Evolutionary conservation across 345 rosid species (phyloP), one percentile per base, ranked within the genome.

Genomic region (Stellera chamaejasme): DNA sequence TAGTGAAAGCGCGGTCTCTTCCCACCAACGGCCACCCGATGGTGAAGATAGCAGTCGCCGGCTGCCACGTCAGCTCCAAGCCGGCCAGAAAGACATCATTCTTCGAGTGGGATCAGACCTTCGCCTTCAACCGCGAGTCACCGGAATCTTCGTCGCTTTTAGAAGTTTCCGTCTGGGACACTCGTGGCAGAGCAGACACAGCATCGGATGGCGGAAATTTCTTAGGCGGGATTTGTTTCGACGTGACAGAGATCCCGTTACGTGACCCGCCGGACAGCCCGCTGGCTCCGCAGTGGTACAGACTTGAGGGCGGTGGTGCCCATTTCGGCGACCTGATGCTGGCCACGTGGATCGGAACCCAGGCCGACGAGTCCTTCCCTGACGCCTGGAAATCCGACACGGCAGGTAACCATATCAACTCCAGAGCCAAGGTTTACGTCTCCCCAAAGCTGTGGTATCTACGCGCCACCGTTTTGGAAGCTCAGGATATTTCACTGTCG

Each of bases 211-310:
- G 66, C 1, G 52, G 62, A 6, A 70, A 65, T 19, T 85, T 84
- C 74, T 70, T 88, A 1, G 96, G 98, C 1, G 93, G 93, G 26
- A 75, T 92, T 36, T 84, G 95, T 70, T 92, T 85, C 58, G 96
- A 92, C 59, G 80, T 68, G 0, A 69, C 82, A 2, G 98, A 92
- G 63, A 82, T 92, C 55, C 98, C 93, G 0, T 58, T 83, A 48
- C 72, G 98, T 60, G 96, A 85, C 54, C 98, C 98, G 43, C 98
- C 98, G 1, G 98, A 92, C 63, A 92, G 98, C 56, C 93, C 98
- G 0, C 41, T 92, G 66, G 98, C 98, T 13, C 90, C 96, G 8
- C 96, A 88, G 57, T 92, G 98, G 98, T 92, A 85, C 69, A 70
- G 95, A 65, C 63, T 92, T 25, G 98, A 92, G 51, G 95, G 85